Conservation (phyloP, 768 basidiomycete genomes). For the Leccinum incarnatum region DNA sequence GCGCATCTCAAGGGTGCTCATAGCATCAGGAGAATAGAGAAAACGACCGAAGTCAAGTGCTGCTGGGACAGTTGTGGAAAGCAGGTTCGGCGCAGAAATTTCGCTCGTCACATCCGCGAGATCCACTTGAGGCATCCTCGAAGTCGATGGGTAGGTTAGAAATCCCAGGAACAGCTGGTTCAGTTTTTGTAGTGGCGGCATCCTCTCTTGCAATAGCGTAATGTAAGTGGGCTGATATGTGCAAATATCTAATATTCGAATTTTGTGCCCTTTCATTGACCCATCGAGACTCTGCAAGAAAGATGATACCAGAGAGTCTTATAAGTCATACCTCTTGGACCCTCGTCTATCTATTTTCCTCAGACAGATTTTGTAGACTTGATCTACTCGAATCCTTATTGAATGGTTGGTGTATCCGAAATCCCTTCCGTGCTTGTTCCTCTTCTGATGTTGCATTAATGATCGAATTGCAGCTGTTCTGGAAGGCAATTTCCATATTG, state of each 20-base stretch:
- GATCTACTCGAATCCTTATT: not conserved
- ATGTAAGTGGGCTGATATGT: not conserved
- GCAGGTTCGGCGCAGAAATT: not conserved
- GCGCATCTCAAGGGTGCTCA: not conserved
- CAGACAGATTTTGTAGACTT: no score
- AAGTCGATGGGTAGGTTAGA: not conserved
- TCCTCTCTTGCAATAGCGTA: not conserved
- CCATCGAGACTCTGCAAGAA: no score
- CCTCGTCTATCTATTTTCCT: no score
- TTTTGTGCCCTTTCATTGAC: not conserved
- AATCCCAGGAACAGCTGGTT: not conserved
- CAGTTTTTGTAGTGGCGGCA: not conserved
- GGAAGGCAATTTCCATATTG: not conserved
- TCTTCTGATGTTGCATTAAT: not conserved
- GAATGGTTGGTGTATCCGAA: not conserved
- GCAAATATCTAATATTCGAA: not conserved
- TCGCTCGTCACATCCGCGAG: conserved; percentile 6
- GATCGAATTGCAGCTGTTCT: not conserved
- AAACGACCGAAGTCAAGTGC: fast-evolving
- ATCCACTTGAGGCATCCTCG: conserved; percentile 4
- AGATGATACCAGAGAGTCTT: no score
- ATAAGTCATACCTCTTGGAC: no score
- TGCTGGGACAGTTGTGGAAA: not conserved
- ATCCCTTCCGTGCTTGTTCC: not conserved
- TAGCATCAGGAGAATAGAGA: not conserved